Percentiles rank a stretch among this genome's conserved stretches.
Evolutionary conservation across 768 basidiomycete species (phyloP).

Genomic region (Mycena capillaripes): DNA sequence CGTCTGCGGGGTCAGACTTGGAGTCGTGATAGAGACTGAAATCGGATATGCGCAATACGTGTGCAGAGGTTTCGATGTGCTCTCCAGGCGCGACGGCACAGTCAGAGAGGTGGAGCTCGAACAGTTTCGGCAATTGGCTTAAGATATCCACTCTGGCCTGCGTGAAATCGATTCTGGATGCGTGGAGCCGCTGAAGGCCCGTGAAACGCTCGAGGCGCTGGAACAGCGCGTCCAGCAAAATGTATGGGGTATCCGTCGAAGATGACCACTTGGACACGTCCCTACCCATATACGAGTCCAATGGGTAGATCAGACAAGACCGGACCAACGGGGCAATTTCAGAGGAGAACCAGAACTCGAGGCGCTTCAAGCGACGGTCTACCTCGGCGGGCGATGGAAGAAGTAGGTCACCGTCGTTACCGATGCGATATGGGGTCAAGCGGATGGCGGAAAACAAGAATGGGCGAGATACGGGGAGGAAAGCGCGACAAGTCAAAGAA

Average conservation of each 20-base stretch:
- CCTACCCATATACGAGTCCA: not conserved
- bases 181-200: not conserved
- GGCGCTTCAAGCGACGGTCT: constrained; percentile 4
- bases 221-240: constrained; percentile 15
- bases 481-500: constrained; percentile 7
- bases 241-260: not conserved
- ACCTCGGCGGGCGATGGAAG: not conserved
- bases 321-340: constrained; percentile 14
- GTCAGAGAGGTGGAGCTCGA: not conserved
- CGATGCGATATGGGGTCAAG: not conserved
- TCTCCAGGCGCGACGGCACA: constrained; percentile 1
- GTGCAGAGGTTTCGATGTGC: not conserved
- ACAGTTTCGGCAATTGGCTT: constrained; percentile 2
- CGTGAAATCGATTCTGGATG: not conserved
- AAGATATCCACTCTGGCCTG: constrained; percentile 8
- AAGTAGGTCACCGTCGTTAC: not conserved
- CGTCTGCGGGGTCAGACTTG: not conserved
- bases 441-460: not conserved
- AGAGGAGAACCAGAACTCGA: constrained; percentile 8
- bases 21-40: not conserved
- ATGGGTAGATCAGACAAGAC: not conserved
- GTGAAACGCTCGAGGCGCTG: constrained; percentile 7
- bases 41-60: not conserved
- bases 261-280: not conserved
- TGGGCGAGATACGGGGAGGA: not conserved